phyloP scores from a whole-genome alignment of 345 rosid genomes.

The Angophora floribunda region DNA sequence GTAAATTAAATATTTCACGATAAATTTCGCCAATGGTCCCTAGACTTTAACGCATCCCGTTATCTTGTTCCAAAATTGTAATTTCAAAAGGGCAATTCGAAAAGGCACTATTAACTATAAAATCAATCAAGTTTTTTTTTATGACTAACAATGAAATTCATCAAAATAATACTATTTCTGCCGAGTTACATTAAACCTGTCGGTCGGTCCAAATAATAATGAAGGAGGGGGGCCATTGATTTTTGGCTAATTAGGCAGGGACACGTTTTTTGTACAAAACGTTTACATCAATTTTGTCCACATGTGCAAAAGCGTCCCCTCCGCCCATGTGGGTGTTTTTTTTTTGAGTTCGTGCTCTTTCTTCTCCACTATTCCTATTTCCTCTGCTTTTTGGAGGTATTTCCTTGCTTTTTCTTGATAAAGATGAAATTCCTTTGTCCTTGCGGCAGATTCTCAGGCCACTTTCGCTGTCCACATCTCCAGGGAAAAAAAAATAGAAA shows the following conservation, averaged over 20 bases:
- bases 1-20: background rate
- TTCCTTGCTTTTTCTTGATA: background rate
- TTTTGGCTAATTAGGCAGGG: background rate
- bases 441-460: background rate
- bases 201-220: background rate
- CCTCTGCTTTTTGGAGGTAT: background rate
- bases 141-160: background rate
- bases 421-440: background rate
- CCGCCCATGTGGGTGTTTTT: background rate
- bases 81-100: background rate
- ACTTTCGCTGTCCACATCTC: background rate
- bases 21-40: too few species aligned
- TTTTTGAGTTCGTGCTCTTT: background rate
- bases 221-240: background rate
- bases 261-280: background rate
- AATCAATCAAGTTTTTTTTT: background rate
- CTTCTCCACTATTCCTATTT: background rate
- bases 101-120: background rate
- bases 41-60: too few species aligned
- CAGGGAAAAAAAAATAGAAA: too few species aligned
- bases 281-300: background rate
- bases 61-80: background rate
- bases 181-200: too few species aligned
- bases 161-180: background rate
- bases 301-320: background rate